Percentiles rank a stretch among this genome's conserved stretches.
Evolutionary conservation across 2,329 filamentous ascomycete species (phyloP).

Genomic region (Fusarium albidum): DNA sequence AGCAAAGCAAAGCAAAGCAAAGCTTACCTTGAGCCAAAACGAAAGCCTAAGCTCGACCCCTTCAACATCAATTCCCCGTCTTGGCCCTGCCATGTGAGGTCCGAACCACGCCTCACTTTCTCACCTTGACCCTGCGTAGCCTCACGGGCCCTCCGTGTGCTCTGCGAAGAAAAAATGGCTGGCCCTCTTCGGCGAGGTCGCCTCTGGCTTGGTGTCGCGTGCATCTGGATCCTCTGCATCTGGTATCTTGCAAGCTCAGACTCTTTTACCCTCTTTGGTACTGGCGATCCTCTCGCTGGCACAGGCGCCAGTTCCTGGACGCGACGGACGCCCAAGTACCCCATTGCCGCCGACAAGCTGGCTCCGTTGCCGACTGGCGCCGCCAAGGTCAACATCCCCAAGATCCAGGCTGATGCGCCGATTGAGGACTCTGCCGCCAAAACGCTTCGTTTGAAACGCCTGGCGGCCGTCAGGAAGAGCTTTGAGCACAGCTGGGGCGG

Average conservation of each 20-base stretch:
- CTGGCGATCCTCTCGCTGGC: conserved; percentile 33
- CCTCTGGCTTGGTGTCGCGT: conserved; percentile 37
- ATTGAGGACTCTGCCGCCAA: conserved; percentile 36
- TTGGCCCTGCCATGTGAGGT: conserved; percentile 32
- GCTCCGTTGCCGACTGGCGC: conserved; percentile 46
- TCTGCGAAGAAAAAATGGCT: conserved; percentile 20
- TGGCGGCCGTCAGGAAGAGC: conserved; percentile 56
- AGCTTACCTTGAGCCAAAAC: conserved; percentile 12
- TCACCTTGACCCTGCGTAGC: conserved; percentile 16
- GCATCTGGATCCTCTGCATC: conserved; percentile 37
- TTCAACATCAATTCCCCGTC: conserved; percentile 8
- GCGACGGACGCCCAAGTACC: conserved; percentile 32
- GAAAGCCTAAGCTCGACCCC: not conserved
- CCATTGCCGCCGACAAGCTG: conserved; percentile 34
- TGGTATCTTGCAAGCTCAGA: conserved; percentile 35
- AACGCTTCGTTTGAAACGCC: conserved; percentile 47
- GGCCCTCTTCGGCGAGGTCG: conserved; percentile 35
- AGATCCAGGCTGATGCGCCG: conserved; percentile 45
- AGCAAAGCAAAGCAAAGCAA: conserved; percentile 12
- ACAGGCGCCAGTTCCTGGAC: conserved; percentile 37
- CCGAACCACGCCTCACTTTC: conserved; percentile 11
- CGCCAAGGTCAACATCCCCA: conserved; percentile 34
- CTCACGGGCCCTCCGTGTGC: conserved; percentile 7
- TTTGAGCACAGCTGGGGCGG: conserved; percentile 66
- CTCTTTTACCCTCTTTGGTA: conserved; percentile 29